Evolutionary conservation across 768 basidiomycete species (phyloP).

Genomic region (Obba rivulosa): DNA sequence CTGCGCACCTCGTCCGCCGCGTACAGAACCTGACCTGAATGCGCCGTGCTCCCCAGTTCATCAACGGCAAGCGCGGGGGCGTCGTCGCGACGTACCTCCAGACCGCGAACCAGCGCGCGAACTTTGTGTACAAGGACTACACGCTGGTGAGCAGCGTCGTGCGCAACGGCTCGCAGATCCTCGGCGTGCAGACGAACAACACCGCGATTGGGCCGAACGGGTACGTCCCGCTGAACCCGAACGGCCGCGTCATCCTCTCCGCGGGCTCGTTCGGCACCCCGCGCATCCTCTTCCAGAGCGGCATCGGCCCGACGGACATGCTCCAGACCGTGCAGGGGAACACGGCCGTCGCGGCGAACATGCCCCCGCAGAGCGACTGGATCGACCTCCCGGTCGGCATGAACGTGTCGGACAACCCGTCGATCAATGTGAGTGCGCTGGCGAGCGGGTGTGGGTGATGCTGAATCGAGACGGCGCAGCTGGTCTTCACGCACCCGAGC

Average conservation of each 20-base stretch:
- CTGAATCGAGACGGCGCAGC: slow-evolving; percentile 20
- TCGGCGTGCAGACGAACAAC: slow-evolving; percentile 59
- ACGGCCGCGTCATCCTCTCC: slow-evolving; percentile 57
- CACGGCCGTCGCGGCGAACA: slow-evolving; percentile 37
- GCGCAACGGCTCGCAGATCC: slow-evolving; percentile 50
- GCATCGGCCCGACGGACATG: slow-evolving; percentile 59
- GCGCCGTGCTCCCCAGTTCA: slow-evolving; percentile 14
- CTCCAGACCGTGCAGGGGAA: slow-evolving; percentile 43
- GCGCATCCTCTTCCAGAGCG: slow-evolving; percentile 54
- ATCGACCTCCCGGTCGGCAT: slow-evolving; percentile 58
- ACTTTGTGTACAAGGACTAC: slow-evolving; percentile 46
- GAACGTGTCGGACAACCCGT: slow-evolving; percentile 57
- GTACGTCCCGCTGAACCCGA: slow-evolving; percentile 45
- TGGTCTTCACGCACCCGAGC: slow-evolving; percentile 60
- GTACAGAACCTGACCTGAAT: no score
- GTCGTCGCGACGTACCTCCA: slow-evolving; percentile 57
- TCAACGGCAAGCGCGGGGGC: slow-evolving; percentile 39
- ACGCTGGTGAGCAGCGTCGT: slow-evolving; percentile 46
- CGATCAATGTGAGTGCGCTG: slow-evolving; percentile 43
- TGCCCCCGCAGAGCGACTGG: slow-evolving; percentile 45
- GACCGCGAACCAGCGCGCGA: slow-evolving; percentile 46
- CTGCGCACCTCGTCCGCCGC: slow-evolving; percentile 6
- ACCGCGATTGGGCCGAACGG: slow-evolving; percentile 51
- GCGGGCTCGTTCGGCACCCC: slow-evolving; percentile 53
- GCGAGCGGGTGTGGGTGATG: background rate